These are phyloP conservation scores for Lolium rigidum DNA, from an alignment of 176 grass and related monocot genomes.

Conservation along the genomic window DNA sequence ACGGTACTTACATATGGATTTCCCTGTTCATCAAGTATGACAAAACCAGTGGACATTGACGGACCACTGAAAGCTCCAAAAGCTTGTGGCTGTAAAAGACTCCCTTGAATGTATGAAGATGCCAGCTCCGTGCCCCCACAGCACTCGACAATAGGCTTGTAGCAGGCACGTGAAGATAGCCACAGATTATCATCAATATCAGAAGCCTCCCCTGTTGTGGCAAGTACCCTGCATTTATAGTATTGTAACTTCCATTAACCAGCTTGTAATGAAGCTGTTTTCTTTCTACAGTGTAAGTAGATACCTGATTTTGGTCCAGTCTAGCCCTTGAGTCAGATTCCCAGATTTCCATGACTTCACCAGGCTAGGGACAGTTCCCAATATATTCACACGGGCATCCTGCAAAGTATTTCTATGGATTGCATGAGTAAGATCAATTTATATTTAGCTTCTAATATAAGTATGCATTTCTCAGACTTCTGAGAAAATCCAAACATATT, in stretches of 20 bases:
- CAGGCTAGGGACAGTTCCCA: constrained; percentile 89
- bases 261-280: constrained; percentile 22
- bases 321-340: constrained; percentile 72
- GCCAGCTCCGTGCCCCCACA: constrained; percentile 92
- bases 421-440: background rate
- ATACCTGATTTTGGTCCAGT: constrained; percentile 93
- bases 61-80: constrained; percentile 84
- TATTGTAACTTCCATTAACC: constrained; percentile 24
- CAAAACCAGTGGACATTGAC: constrained; percentile 81
- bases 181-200: constrained; percentile 93
- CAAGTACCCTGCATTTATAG: constrained; percentile 65
- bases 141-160: constrained; percentile 87
- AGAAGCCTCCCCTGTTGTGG: constrained; percentile 87
- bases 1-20: constrained; percentile 78
- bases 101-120: constrained; percentile 87
- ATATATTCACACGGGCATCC: constrained; percentile 85
- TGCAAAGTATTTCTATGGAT: constrained; percentile 37
- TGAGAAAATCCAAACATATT: background rate
- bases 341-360: constrained; percentile 88
- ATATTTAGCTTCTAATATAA: constrained; percentile 21
- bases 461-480: background rate
- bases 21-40: constrained; percentile 87
- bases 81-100: constrained; percentile 70
- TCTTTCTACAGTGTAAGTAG: constrained; percentile 16
- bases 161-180: constrained; percentile 73